Evolutionary conservation across 306 rosid species (phyloP).

Genomic region (Trichosanthes truncata): DNA sequence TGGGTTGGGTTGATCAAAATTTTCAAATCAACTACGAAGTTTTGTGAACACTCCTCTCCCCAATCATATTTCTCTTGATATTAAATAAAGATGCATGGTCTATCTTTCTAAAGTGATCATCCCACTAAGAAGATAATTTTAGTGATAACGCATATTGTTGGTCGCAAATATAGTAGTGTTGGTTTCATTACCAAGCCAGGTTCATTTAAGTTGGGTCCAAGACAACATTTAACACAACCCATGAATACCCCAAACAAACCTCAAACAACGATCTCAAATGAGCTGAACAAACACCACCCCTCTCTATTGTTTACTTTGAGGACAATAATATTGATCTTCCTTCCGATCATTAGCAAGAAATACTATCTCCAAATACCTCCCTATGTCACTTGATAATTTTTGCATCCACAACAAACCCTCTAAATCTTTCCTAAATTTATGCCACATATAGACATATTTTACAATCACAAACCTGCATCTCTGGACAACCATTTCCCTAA

Average conservation of each 20-base stretch:
- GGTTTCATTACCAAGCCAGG: not conserved
- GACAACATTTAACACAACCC: not conserved
- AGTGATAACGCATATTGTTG: not conserved
- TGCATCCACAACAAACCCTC: not conserved
- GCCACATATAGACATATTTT: not conserved
- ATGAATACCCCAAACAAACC: not conserved
- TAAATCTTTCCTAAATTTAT: not conserved
- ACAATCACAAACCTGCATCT: slow-evolving; percentile 55
- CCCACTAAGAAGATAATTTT: not conserved
- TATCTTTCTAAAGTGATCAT: not conserved
- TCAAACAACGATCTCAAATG: not conserved
- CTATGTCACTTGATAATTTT: not conserved
- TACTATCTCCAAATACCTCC: not conserved
- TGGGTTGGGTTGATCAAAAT: not conserved
- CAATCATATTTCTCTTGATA: not conserved
- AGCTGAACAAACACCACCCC: not conserved
- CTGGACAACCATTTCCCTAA: slow-evolving; percentile 63
- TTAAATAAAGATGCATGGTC: not conserved
- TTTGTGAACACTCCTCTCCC: not conserved
- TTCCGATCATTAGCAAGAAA: not conserved
- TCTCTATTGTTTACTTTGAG: not conserved
- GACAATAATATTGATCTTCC: not conserved
- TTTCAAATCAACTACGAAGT: not conserved
- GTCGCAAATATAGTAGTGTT: not conserved
- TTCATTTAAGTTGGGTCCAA: not conserved